Base-by-base conservation (phyloP, 1,284 basidiomycete genomes). In the Cryptococcus wingfieldii region DNA sequence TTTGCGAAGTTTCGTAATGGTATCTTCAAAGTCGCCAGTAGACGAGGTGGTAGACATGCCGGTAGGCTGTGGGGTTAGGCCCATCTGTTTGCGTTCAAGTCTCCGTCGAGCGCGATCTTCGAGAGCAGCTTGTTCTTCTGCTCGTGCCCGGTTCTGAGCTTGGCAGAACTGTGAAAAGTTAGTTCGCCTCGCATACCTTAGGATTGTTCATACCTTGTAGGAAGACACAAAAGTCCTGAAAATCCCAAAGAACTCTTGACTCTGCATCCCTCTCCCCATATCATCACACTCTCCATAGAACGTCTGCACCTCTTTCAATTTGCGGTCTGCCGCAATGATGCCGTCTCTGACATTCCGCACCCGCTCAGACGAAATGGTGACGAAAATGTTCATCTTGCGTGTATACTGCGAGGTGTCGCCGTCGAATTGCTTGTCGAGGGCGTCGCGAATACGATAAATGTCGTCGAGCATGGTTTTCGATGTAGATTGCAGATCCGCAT, bases 221-320 rank as follows among this genome's bases (percentile, higher is more conserved):
- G 91, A 93, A 0, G 88, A 92, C 25, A 92, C 83, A 67, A 96
- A 96, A 2, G 89, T 94, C 78, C 94, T 91, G 83, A 96, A 95
- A 67, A 94, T 86, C 16, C 86, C 90, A 77, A 91, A 97, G 78
- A 96, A 97, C 68, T 95, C 91, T 54, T 76, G 69, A 59, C 71
- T 71, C 55, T 68, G 75, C 27, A 73, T 61, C 2, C 70, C 69
- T 13, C 72, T 59, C 16, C 74, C 71, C 57, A 73, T 70, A 77
- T 89, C 90, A 66, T 89, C 86, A 46, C 93, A 91, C 75, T 97
- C 93, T 19, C 92, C 92, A 68, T 90, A 97, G 71, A 90, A 94
- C 52, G 81, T 86, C 59, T 93, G 82, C 16, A 90, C 90, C 56
- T 94, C 89, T 18, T 82, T 81, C 69, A 91, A 90, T 1, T 83